A percentile compares a stretch with the other conserved stretches of the same genome.
These are phyloP conservation scores for Monascus purpureus DNA, from an alignment of 495 filamentous ascomycete genomes.

Conservation along the genomic window DNA sequence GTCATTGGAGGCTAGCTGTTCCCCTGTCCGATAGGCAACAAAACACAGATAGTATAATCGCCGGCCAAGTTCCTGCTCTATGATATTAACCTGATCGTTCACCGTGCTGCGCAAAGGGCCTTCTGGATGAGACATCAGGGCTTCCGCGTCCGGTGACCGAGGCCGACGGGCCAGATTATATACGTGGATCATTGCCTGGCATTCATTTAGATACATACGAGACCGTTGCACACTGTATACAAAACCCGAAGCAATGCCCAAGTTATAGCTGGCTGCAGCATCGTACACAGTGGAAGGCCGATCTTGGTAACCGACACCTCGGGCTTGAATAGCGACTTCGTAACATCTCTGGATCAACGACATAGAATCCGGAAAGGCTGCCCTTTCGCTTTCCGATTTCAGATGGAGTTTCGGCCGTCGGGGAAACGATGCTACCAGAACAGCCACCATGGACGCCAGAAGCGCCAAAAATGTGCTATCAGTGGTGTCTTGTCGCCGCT, in stretches of 20 bases:
- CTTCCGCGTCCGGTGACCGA: conserved; percentile 16
- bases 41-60: conserved; percentile 70
- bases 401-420: conserved; percentile 59
- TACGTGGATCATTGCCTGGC: conserved; percentile 54
- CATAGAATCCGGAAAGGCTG: conserved; percentile 47
- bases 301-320: conserved; percentile 54
- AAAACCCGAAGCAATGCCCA: conserved; percentile 56
- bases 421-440: conserved; percentile 67
- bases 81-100: conserved; percentile 39
- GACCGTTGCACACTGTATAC: conserved; percentile 52
- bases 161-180: conserved; percentile 45
- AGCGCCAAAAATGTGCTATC: conserved; percentile 61
- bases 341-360: conserved; percentile 62
- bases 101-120: conserved; percentile 6
- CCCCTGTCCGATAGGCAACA: conserved; percentile 44
- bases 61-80: conserved; percentile 63
- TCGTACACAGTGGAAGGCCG: conserved; percentile 60
- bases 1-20: conserved; percentile 54
- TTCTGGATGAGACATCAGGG: conserved; percentile 9
- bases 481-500: conserved; percentile 51
- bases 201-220: conserved; percentile 59
- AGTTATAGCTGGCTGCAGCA: conserved; percentile 73
- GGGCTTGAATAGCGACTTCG: conserved; percentile 53
- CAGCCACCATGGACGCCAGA: conserved; percentile 67
- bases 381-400: conserved; percentile 38